Conservation (phyloP, 371 early-diverging fungal species). For the Chytridium lagenaria region DNA sequence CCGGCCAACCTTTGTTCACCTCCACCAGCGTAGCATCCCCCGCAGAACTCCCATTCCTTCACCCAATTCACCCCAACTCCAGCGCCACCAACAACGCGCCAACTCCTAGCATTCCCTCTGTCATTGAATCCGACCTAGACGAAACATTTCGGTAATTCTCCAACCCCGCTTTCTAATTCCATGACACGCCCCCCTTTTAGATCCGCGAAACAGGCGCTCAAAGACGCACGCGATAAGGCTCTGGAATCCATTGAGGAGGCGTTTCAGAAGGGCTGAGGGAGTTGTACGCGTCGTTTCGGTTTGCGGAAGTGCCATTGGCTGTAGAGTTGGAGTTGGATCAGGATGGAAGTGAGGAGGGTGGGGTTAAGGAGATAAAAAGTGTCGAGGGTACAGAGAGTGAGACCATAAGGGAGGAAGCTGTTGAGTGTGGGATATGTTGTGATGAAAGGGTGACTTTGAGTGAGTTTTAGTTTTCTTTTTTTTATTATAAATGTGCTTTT, state of each 20-base stretch:
- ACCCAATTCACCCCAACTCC: too few relatives aligned
- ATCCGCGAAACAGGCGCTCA: background rate
- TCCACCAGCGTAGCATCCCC: too few relatives aligned
- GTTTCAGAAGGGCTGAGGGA: background rate
- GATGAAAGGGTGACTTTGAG: background rate
- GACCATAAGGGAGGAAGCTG: background rate
- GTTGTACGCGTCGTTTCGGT: background rate
- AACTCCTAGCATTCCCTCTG: too few relatives aligned
- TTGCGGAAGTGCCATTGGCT: too few relatives aligned
- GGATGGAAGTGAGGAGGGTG: background rate
- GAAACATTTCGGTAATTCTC: background rate
- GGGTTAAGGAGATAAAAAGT: background rate
- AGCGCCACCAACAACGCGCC: too few relatives aligned
- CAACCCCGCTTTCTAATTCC: background rate
- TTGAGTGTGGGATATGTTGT: background rate
- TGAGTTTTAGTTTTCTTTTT: background rate
- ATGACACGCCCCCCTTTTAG: background rate
- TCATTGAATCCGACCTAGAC: background rate
- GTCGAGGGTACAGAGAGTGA: background rate
- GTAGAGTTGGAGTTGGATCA: too few relatives aligned
- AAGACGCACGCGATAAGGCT: background rate
- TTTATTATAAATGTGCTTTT: background rate
- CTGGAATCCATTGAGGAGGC: background rate
- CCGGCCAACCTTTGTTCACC: too few relatives aligned
- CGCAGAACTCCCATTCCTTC: too few relatives aligned